A percentile compares a stretch with the other conserved stretches of the same genome.
phyloP scores from a whole-genome alignment of 2,329 filamentous ascomycete species.

The Onygenales sp. region DNA sequence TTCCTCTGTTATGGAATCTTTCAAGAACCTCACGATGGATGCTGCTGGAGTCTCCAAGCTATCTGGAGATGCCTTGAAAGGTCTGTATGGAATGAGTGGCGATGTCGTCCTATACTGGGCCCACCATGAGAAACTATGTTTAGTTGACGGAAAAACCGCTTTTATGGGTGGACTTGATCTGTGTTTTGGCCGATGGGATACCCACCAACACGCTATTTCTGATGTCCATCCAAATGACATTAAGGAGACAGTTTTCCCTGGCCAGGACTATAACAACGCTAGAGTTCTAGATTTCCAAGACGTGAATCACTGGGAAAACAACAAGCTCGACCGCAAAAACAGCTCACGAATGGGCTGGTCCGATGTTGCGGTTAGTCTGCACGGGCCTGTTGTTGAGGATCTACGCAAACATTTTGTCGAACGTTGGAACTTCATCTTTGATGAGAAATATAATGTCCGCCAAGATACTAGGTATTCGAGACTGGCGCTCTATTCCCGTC shows the following conservation, averaged over 20 bases:
- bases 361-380: conserved; percentile 84
- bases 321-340: conserved; percentile 83
- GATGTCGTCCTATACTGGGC: conserved; percentile 94
- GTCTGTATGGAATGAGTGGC: conserved; percentile 71
- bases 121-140: conserved; percentile 95
- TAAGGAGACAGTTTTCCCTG: conserved; percentile 77
- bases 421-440: conserved; percentile 89
- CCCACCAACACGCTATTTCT: conserved; percentile 70
- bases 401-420: conserved; percentile 93
- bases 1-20: conserved; percentile 46
- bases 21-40: conserved; percentile 47
- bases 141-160: conserved; percentile 81
- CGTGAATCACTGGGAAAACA: conserved; percentile 84
- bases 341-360: conserved; percentile 98
- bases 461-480: conserved; percentile 41
- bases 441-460: conserved; percentile 64
- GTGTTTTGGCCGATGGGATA: conserved; percentile 93
- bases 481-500: conserved; percentile 24
- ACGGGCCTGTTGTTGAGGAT: conserved; percentile 83
- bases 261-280: conserved; percentile 98
- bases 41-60: conserved; percentile 52
- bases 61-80: conserved; percentile 63
- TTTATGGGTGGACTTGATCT: conserved; percentile 93
- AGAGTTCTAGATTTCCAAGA: conserved; percentile 91
- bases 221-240: conserved; percentile 69